These are phyloP conservation scores for Penstemon eatonii DNA, from an alignment of 257 asterid genomes.

Conservation along the genomic window DNA sequence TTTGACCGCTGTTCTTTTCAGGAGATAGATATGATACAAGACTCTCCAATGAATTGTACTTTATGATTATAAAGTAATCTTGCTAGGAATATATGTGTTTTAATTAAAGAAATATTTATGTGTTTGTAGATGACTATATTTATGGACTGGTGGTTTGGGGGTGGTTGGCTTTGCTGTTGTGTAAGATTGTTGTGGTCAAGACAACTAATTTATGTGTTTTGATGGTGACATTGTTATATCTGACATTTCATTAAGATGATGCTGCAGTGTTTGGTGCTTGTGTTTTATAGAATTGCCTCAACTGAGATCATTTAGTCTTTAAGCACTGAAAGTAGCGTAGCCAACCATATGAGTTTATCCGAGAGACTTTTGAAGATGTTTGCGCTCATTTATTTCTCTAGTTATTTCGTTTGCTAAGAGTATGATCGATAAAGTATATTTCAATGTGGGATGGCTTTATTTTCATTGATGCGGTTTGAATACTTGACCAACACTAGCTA, in stretches of 20 bases:
- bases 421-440: too few species aligned
- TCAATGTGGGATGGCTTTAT: too few species aligned
- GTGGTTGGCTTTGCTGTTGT: slow-evolving; percentile 9
- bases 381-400: too few species aligned
- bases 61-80: too few species aligned
- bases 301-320: slow-evolving; percentile 15
- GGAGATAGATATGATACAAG: too few species aligned
- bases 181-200: slow-evolving; percentile 8
- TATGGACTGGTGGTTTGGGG: not conserved
- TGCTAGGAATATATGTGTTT: too few species aligned
- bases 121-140: not conserved
- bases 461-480: not conserved
- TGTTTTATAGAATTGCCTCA: slow-evolving; percentile 3
- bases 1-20: too few species aligned
- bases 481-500: not conserved
- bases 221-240: slow-evolving; percentile 11
- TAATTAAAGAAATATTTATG: too few species aligned
- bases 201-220: not conserved
- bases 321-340: slow-evolving; percentile 17
- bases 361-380: not conserved
- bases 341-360: slow-evolving; percentile 15
- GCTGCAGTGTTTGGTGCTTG: slow-evolving; percentile 26
- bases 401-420: too few species aligned
- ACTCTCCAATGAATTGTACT: too few species aligned
- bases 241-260: slow-evolving; percentile 10